Base-by-base conservation (phyloP, 2,329 filamentous ascomycete genomes). In the Phoma sp. region DNA sequence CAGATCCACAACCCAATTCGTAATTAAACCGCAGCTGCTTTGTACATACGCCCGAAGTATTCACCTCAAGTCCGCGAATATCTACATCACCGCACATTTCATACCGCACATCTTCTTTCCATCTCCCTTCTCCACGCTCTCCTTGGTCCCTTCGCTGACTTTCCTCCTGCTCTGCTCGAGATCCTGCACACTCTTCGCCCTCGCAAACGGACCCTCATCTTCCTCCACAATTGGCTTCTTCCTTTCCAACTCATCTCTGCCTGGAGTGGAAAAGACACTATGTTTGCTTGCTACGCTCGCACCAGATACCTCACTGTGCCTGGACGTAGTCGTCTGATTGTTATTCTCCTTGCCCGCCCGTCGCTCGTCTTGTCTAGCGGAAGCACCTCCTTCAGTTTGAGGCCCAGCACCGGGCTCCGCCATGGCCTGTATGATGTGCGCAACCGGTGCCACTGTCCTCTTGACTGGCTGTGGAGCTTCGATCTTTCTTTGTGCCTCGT, bases 231-330 rank as follows among this genome's bases (percentile, higher is more conserved):
- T 24, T 14, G 56, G 50, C 37, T 64, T 68, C 45, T 70, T 70
- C n/a, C 68, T 51, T 50, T 71, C 68, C 36, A 70, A 33, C 45
- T 71, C 68, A n/a, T 71, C 68, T n/a, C 68, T 44, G 2, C 68
- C 68, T 0, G 64, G 66, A n/a, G 66, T 71, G 3, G 57, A 59
- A 47, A 71, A 69, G 11, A 68, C 53, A 9, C 47, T 57, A 22
- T 51, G 52, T 11, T 51, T 54, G 10, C 41, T 46, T 6, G 47
- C 41, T 25, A 55, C 52, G 4, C 48, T 42, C 10, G 44, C 38
- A 8, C 53, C 44, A 10, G 50, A 55, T 2, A 30, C 29, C 9
- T 52, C 47, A 3, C 60, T 61, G 10, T 44, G 33, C 5, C 40
- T 30, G 7, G 48, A 52, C 1, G 33, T 36, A 23, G 40, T 52